Percentiles rank a stretch among this genome's conserved stretches.
Conservation (phyloP, 2,329 filamentous ascomycete species). For the Botrytis squamosa region DNA sequence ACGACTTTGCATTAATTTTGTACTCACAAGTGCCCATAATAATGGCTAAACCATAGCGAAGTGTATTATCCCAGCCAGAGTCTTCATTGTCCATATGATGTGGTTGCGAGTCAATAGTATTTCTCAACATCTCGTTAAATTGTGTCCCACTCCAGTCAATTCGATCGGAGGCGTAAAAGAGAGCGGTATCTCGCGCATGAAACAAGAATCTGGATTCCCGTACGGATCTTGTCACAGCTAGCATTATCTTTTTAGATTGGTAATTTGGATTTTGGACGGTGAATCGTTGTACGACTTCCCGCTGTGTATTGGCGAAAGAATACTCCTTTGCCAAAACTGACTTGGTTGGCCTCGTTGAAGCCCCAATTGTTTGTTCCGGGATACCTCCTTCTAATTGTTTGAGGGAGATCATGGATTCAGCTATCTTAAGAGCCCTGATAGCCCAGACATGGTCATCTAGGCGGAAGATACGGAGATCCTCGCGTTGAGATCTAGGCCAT, state of each 20-base stretch:
- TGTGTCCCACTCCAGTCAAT: not conserved
- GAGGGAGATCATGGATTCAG: not conserved
- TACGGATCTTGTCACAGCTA: not conserved
- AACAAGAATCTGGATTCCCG: not conserved
- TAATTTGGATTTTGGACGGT: not conserved
- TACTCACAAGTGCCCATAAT: not conserved
- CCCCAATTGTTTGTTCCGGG: not conserved
- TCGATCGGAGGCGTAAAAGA: too few relatives aligned
- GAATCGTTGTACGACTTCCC: not conserved
- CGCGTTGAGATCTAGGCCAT: not conserved
- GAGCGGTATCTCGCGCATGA: not conserved
- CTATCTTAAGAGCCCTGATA: not conserved
- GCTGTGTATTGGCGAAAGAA: not conserved
- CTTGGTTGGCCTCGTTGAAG: not conserved
- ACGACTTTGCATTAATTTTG: not conserved
- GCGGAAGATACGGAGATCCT: not conserved
- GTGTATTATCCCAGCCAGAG: not conserved
- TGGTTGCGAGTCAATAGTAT: not conserved
- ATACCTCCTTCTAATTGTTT: rapidly evolving
- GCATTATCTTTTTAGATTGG: not conserved
- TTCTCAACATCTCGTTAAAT: not conserved
- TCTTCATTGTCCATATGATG: not conserved
- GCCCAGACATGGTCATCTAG: not conserved
- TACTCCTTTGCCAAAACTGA: not conserved
- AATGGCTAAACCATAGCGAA: not conserved